These are phyloP conservation scores for Phytophthora idaei DNA, from an alignment of 352 stramenopile genomes.

Conservation along the genomic window DNA sequence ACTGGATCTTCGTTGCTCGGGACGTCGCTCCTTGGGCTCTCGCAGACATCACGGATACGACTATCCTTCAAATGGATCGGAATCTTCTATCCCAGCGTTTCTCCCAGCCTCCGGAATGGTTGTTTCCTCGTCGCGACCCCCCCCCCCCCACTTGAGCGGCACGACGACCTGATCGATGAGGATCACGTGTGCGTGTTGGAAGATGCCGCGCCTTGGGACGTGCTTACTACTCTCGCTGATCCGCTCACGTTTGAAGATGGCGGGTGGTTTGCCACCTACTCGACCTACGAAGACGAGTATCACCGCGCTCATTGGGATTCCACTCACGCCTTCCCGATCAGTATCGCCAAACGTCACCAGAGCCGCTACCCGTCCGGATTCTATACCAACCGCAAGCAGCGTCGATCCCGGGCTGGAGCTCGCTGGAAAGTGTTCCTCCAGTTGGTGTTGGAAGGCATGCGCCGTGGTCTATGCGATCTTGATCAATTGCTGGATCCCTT, in stretches of 20 bases:
- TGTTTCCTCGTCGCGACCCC: too few species aligned
- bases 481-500: slow-evolving; percentile 3
- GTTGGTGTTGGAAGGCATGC: background rate
- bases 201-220: background rate
- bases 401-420: background rate
- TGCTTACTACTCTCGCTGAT: background rate
- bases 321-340: background rate
- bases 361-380: background rate
- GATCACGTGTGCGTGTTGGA: too few species aligned
- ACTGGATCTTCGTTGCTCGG: too few species aligned
- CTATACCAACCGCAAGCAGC: background rate
- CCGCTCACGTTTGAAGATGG: background rate
- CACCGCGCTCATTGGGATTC: background rate
- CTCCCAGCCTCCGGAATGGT: too few species aligned
- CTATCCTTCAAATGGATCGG: too few species aligned
- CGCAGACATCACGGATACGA: too few species aligned
- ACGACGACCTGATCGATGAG: too few species aligned
- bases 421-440: slow-evolving; percentile 1
- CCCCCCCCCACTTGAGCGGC: too few species aligned
- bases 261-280: background rate
- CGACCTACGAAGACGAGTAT: background rate
- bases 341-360: background rate
- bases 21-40: too few species aligned
- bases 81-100: too few species aligned
- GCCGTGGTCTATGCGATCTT: background rate